Conservation (phyloP, 2,329 filamentous ascomycete genomes). For the Scedosporium aurantiacum region DNA sequence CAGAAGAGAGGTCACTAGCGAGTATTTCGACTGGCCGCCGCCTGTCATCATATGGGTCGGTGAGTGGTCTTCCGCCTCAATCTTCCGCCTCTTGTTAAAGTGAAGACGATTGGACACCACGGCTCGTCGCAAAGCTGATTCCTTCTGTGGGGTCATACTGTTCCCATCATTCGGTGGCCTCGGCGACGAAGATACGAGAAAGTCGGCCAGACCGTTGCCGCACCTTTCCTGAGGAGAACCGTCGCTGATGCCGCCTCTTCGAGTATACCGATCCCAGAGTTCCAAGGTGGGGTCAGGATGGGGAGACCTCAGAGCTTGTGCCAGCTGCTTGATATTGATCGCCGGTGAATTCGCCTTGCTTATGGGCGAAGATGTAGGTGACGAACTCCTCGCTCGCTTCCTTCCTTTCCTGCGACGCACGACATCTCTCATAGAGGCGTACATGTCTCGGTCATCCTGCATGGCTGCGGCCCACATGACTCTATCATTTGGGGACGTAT, state of each 20-base stretch:
- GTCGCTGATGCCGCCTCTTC: constrained; percentile 32
- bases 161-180: constrained; percentile 34
- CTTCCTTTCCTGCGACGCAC: constrained; percentile 12
- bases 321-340: constrained; percentile 48
- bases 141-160: constrained; percentile 13
- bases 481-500: constrained; percentile 11
- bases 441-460: constrained; percentile 6
- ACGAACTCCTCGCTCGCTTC: constrained; percentile 66
- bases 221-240: constrained; percentile 31
- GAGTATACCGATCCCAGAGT: constrained; percentile 65
- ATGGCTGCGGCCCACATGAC: constrained; percentile 4
- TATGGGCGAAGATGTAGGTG: constrained; percentile 56
- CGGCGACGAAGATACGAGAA: constrained; percentile 62
- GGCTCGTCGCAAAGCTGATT: constrained; percentile 41
- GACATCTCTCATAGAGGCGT: constrained; percentile 8
- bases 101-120: constrained; percentile 55
- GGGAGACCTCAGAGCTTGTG: constrained; percentile 51
- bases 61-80: constrained; percentile 33
- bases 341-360: constrained; percentile 32
- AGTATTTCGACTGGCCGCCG: constrained; percentile 37
- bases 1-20: constrained; percentile 51
- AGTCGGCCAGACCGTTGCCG: constrained; percentile 49
- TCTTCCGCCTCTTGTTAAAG: constrained; percentile 59
- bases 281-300: constrained; percentile 63
- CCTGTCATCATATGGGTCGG: constrained; percentile 19